Evolutionary conservation across 2,329 filamentous ascomycete species (phyloP).

Genomic region (Colletotrichum camelliae): DNA sequence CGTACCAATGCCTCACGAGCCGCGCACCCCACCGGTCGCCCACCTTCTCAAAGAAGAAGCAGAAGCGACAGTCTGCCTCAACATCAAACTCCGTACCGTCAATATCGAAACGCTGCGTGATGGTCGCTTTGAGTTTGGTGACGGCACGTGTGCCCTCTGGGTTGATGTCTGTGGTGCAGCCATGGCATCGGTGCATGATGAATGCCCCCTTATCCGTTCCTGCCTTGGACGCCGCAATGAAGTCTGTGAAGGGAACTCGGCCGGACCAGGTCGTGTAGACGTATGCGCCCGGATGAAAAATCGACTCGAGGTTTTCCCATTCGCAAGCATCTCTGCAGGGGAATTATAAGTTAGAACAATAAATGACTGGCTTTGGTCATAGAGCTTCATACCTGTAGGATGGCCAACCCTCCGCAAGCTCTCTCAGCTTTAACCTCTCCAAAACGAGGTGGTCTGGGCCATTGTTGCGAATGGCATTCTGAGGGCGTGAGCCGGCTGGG

Average conservation of each 20-base stretch:
- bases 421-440: conserved; percentile 51
- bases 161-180: conserved; percentile 46
- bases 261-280: conserved; percentile 59
- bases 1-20: background rate
- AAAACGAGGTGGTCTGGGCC: conserved; percentile 47
- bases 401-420: conserved; percentile 55
- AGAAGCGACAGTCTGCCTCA: conserved; percentile 51
- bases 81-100: conserved; percentile 48
- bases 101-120: conserved; percentile 24
- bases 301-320: conserved; percentile 56
- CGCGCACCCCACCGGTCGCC: conserved; percentile 39
- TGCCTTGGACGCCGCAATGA: conserved; percentile 41
- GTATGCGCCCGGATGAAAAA: conserved; percentile 52
- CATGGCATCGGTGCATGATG: conserved; percentile 49
- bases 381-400: conserved; percentile 40
- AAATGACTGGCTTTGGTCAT: background rate
- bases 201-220: conserved; percentile 48
- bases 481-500: conserved; percentile 38
- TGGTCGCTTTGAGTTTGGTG: conserved; percentile 17
- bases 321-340: conserved; percentile 49
- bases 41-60: conserved; percentile 48
- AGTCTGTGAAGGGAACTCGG: conserved; percentile 41
- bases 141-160: conserved; percentile 43
- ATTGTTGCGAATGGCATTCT: conserved; percentile 49
- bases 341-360: background rate